Conservation (phyloP, 2,329 filamentous ascomycete species). For the Pseudocercospora vitis region DNA sequence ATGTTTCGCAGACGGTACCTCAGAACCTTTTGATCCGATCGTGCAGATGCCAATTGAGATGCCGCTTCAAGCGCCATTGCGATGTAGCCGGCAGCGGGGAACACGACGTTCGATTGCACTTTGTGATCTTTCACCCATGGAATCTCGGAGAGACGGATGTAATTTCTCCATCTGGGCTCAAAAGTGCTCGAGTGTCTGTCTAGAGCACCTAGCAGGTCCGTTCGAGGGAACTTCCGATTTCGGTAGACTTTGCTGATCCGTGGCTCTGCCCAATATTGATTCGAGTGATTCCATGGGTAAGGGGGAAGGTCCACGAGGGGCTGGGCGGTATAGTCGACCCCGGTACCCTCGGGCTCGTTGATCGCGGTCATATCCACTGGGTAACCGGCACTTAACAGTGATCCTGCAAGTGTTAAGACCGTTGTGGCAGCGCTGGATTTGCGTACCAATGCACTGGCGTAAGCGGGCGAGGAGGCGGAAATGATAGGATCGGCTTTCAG, state of each 20-base stretch:
- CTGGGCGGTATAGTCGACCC: no score
- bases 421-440: slow-evolving; percentile 31
- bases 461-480: neutral
- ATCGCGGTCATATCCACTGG: neutral
- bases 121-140: slow-evolving; percentile 22
- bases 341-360: slow-evolving; percentile 1
- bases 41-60: no score
- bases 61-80: neutral
- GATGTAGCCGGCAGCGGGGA: slow-evolving; percentile 23
- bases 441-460: slow-evolving; percentile 39
- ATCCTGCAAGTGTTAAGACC: slow-evolving; percentile 16
- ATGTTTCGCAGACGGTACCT: no score
- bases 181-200: slow-evolving; percentile 4
- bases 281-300: slow-evolving; percentile 25
- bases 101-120: slow-evolving; percentile 20
- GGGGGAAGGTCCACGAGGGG: slow-evolving; percentile 21
- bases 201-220: slow-evolving; percentile 18
- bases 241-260: slow-evolving; percentile 7
- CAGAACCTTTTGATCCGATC: no score
- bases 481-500: neutral
- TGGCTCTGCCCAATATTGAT: slow-evolving; percentile 21
- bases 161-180: slow-evolving; percentile 21
- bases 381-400: slow-evolving; percentile 3
- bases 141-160: slow-evolving; percentile 15
- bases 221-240: neutral